These are phyloP conservation scores for Lactarius evosmus DNA, from an alignment of 768 basidiomycete species.

Conservation along the genomic window DNA sequence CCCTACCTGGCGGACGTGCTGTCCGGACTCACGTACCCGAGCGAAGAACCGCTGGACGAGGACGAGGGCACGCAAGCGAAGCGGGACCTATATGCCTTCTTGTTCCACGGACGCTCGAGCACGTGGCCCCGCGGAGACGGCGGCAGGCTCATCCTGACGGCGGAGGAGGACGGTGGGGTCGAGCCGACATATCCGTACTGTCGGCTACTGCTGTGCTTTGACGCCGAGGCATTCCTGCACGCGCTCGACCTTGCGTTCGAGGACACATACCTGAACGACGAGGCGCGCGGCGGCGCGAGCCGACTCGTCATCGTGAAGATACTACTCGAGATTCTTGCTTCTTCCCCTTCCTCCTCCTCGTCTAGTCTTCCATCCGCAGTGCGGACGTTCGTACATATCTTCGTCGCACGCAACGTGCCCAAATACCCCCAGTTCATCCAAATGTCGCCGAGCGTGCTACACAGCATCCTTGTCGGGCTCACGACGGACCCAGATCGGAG, in stretches of 20 bases:
- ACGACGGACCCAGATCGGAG: constrained; percentile 68
- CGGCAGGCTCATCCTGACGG: constrained; percentile 70
- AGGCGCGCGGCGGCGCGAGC: constrained; percentile 52
- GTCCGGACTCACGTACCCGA: constrained; percentile 84
- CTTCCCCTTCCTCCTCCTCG: constrained; percentile 30
- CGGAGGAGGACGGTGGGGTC: constrained; percentile 65
- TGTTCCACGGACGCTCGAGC: constrained; percentile 79
- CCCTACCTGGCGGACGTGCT: constrained; percentile 80
- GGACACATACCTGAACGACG: constrained; percentile 84
- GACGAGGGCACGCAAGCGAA: constrained; percentile 70
- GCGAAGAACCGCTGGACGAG: constrained; percentile 62
- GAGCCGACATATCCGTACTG: constrained; percentile 92
- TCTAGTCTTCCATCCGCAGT: constrained; percentile 58
- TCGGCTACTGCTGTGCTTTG: constrained; percentile 77
- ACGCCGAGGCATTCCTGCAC: constrained; percentile 92
- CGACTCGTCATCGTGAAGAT: constrained; percentile 83
- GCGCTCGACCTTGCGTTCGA: constrained; percentile 94
- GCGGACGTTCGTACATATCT: constrained; percentile 86
- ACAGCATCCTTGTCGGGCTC: constrained; percentile 74
- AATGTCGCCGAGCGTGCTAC: constrained; percentile 62
- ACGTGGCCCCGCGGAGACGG: constrained; percentile 74
- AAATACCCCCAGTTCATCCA: constrained; percentile 84
- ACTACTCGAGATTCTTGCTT: constrained; percentile 66
- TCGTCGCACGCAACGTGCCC: constrained; percentile 92
- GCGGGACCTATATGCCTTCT: constrained; percentile 69